These are phyloP conservation scores for Clonostachys sp. DNA, from an alignment of 2,329 filamentous ascomycete genomes.

Conservation along the genomic window DNA sequence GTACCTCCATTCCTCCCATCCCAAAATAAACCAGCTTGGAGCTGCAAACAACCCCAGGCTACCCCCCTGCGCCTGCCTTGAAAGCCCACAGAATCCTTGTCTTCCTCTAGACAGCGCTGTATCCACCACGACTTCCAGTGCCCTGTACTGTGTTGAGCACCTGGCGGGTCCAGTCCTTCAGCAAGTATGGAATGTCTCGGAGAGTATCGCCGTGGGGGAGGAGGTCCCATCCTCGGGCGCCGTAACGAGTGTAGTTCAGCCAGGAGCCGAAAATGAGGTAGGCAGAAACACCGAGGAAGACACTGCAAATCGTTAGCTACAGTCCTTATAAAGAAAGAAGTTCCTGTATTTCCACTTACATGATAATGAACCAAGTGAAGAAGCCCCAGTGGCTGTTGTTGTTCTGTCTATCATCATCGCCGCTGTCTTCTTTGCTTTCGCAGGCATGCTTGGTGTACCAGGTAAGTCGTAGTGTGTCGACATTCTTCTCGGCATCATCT, in stretches of 20 bases:
- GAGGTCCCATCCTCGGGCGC: constrained; percentile 90
- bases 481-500: constrained; percentile 40
- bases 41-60: too few species aligned
- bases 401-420: constrained; percentile 37
- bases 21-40: too few species aligned
- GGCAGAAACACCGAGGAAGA: constrained; percentile 78
- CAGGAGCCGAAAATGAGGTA: constrained; percentile 98
- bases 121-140: constrained; percentile 79
- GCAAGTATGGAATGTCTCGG: constrained; percentile 84
- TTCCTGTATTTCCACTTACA: constrained; percentile 54
- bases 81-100: background rate
- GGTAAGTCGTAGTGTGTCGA: constrained; percentile 64
- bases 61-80: too few species aligned
- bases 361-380: constrained; percentile 94
- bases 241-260: constrained; percentile 98
- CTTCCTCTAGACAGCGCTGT: constrained; percentile 74
- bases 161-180: constrained; percentile 81
- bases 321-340: background rate
- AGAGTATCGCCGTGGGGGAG: constrained; percentile 90
- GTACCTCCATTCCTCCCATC: too few species aligned
- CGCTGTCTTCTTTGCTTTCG: constrained; percentile 45
- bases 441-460: constrained; percentile 91
- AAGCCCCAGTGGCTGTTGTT: constrained; percentile 74
- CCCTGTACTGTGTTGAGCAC: constrained; percentile 83
- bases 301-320: constrained; percentile 40